A percentile compares a stretch with the other conserved stretches of the same genome.
phyloP scores from a whole-genome alignment of 352 stramenopile genomes.

The Globisporangium cylindrosporum region DNA sequence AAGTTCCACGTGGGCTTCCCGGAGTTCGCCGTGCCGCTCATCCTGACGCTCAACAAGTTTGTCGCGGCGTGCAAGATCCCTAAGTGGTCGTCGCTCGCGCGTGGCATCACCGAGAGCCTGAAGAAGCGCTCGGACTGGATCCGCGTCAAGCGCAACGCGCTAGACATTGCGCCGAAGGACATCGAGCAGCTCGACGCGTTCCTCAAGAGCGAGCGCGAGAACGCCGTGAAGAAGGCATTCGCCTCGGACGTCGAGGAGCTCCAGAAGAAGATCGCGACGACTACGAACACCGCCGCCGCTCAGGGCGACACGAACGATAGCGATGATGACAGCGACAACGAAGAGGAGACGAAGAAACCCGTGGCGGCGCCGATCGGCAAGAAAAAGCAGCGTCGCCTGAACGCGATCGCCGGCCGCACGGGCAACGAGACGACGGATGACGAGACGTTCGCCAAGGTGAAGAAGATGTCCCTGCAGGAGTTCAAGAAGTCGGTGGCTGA shows the following conservation, averaged over 20 bases:
- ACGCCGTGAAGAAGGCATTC: slow-evolving; percentile 86
- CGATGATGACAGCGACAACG: slow-evolving; percentile 36
- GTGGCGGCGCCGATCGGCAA: slow-evolving; percentile 25
- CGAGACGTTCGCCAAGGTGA: slow-evolving; percentile 68
- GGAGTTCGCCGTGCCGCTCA: slow-evolving; percentile 90
- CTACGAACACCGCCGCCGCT: slow-evolving; percentile 18
- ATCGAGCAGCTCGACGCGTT: slow-evolving; percentile 86
- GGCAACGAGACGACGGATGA: slow-evolving; percentile 50
- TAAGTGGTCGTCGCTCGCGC: slow-evolving; percentile 75
- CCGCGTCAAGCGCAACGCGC: slow-evolving; percentile 87
- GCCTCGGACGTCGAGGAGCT: slow-evolving; percentile 57
- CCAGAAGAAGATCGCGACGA: slow-evolving; percentile 70
- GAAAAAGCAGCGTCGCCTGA: slow-evolving; percentile 44
- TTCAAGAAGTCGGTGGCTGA: slow-evolving; percentile 75
- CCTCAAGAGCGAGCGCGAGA: slow-evolving; percentile 74
- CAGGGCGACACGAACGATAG: slow-evolving; percentile 28
- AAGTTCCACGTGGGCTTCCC: slow-evolving; percentile 95
- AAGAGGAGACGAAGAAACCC: slow-evolving; percentile 27
- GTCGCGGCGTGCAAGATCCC: slow-evolving; percentile 71
- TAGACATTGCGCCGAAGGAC: slow-evolving; percentile 87
- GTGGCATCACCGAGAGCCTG: slow-evolving; percentile 60
- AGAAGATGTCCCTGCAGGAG: slow-evolving; percentile 80
- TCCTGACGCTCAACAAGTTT: slow-evolving; percentile 89
- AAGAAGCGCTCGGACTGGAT: slow-evolving; percentile 81
- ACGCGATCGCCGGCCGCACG: slow-evolving; percentile 18